Percentiles rank a stretch among this genome's conserved stretches.
phyloP scores from a whole-genome alignment of 257 asterid species.

The Solanum gandarillasii region DNA sequence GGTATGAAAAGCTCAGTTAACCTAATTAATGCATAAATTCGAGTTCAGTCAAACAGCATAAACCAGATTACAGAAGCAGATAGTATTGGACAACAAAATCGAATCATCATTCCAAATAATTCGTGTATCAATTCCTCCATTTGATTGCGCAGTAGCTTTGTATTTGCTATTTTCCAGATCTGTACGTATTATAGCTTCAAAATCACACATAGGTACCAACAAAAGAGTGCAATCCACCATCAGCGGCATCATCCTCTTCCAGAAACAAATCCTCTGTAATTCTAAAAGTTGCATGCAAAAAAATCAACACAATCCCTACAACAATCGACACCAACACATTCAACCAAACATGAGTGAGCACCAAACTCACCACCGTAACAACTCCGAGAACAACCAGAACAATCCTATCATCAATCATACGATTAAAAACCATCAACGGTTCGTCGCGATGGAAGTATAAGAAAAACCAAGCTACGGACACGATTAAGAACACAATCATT shows the following conservation, averaged over 20 bases:
- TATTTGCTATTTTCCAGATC: background rate
- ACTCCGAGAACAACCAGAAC: slow-evolving; percentile 30
- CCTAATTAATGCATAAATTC: background rate
- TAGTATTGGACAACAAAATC: background rate
- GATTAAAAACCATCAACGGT: slow-evolving; percentile 37
- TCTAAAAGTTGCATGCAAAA: slow-evolving; percentile 49
- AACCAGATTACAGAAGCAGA: background rate
- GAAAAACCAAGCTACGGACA: slow-evolving; percentile 41
- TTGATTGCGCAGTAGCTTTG: too few species aligned
- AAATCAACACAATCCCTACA: slow-evolving; percentile 28
- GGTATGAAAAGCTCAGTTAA: background rate
- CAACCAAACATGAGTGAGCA: slow-evolving; percentile 53
- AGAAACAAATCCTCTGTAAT: slow-evolving; percentile 55
- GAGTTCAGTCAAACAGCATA: background rate
- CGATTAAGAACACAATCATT: slow-evolving; percentile 36
- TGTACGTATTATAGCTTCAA: background rate
- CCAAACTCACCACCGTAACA: slow-evolving; percentile 37
- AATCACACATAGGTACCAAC: slow-evolving; percentile 16
- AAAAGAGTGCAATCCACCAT: slow-evolving; percentile 48
- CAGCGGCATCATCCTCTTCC: slow-evolving; percentile 50
- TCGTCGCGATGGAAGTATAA: slow-evolving; percentile 56
- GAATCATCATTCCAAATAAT: background rate
- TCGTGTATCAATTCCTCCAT: background rate
- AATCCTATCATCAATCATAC: slow-evolving; percentile 53
- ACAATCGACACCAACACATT: slow-evolving; percentile 42